Conservation (phyloP, 345 rosid genomes). For the Geranium rotundifolium region DNA sequence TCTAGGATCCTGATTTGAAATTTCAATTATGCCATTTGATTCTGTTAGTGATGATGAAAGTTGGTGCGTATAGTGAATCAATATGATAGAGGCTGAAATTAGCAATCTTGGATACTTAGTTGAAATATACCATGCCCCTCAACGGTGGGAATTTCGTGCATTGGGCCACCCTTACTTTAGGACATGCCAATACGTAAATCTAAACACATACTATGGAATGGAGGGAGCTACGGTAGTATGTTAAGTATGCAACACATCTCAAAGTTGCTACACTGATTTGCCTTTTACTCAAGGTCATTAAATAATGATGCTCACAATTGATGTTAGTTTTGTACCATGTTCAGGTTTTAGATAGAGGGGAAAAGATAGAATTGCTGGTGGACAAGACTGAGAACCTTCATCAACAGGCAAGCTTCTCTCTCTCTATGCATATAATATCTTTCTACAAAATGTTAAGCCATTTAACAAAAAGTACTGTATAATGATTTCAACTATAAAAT, state of each 20-base stretch:
- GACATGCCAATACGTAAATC: background rate
- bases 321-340: background rate
- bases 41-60: no score
- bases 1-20: no score
- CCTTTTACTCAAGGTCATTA: background rate
- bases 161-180: background rate
- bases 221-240: background rate
- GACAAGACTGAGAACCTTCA: conserved; percentile 37
- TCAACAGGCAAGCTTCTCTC: conserved; percentile 20
- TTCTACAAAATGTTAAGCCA: no score
- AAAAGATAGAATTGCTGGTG: conserved; percentile 35
- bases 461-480: no score
- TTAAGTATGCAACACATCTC: background rate
- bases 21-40: no score
- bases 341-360: conserved; percentile 35
- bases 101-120: background rate
- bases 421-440: background rate
- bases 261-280: background rate
- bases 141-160: no score
- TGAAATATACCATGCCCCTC: no score
- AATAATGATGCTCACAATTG: background rate
- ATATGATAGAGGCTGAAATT: no score
- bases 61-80: no score
- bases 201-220: background rate
- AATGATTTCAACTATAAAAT: no score